These are phyloP conservation scores for Blepharisma undulans DNA, from an alignment of 169 alveolate genomes.

Conservation along the genomic window DNA sequence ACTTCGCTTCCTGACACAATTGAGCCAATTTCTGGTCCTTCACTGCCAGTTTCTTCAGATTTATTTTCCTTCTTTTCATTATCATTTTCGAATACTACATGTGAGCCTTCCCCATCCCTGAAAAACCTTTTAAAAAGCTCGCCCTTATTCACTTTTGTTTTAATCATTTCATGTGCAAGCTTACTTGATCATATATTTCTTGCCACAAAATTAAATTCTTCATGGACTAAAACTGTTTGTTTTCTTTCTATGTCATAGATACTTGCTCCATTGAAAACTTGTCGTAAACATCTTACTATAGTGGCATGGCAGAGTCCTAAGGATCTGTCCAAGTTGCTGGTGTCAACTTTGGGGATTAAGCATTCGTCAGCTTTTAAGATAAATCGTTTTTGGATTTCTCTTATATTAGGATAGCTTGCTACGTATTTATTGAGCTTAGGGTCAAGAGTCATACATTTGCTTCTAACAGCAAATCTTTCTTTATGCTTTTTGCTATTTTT, in stretches of 20 bases:
- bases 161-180: conserved; percentile 59
- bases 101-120: background rate
- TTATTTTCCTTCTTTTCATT: background rate
- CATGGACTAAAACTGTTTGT: conserved; percentile 57
- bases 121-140: conserved; percentile 62
- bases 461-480: conserved; percentile 80
- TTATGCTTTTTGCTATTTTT: conserved; percentile 70
- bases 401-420: conserved; percentile 58
- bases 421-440: conserved; percentile 72
- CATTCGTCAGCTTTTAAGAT: conserved; percentile 68
- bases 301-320: conserved; percentile 69
- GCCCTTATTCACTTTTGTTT: conserved; percentile 62
- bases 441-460: conserved; percentile 79
- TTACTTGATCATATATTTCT: conserved; percentile 44
- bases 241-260: conserved; percentile 51
- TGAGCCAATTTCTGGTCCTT: conserved; percentile 35
- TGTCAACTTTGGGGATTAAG: conserved; percentile 74
- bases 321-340: conserved; percentile 71
- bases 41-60: conserved; percentile 9
- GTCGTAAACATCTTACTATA: conserved; percentile 59
- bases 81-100: background rate
- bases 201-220: conserved; percentile 59
- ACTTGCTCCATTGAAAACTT: conserved; percentile 46
- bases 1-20: conserved; percentile 36
- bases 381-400: conserved; percentile 69